Evolutionary conservation across 768 basidiomycete genomes (phyloP).

Genomic region (Dacryopinax primogenitus): DNA sequence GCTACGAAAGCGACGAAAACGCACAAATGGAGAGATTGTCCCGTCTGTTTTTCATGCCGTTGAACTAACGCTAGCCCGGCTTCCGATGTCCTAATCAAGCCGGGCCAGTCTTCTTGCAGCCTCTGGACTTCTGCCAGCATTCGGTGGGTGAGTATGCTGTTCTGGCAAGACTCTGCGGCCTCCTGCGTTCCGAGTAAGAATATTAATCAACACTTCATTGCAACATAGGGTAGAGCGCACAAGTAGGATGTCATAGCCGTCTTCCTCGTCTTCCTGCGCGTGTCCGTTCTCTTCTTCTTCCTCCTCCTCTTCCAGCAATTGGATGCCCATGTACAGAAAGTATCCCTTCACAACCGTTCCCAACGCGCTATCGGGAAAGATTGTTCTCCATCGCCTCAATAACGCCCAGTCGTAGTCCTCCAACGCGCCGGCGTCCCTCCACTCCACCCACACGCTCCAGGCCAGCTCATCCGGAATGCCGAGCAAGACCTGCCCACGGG

Average conservation of each 20-base stretch:
- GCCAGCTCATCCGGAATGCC: conserved; percentile 65
- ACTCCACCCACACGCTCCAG: conserved; percentile 69
- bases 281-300: conserved; percentile 28
- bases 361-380: conserved; percentile 52
- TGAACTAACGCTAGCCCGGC: conserved; percentile 48
- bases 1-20: conserved; percentile 17
- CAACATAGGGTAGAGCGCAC: conserved; percentile 31
- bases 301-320: conserved; percentile 30
- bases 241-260: conserved; percentile 47
- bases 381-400: conserved; percentile 44
- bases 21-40: conserved; percentile 40
- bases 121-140: conserved; percentile 54
- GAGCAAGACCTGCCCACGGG: conserved; percentile 63
- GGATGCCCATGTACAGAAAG: conserved; percentile 46
- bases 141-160: conserved; percentile 55
- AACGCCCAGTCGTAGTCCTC: conserved; percentile 48
- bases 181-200: conserved; percentile 33
- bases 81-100: conserved; percentile 58
- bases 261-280: conserved; percentile 30
- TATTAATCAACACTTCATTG: conserved; percentile 2
- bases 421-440: conserved; percentile 50
- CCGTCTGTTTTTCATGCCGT: conserved; percentile 44
- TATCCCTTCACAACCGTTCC: conserved; percentile 52
- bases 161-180: conserved; percentile 36
- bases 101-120: conserved; percentile 57